phyloP scores from a whole-genome alignment of 2,329 filamentous ascomycete genomes.

The Lasiodiplodia sp. region DNA sequence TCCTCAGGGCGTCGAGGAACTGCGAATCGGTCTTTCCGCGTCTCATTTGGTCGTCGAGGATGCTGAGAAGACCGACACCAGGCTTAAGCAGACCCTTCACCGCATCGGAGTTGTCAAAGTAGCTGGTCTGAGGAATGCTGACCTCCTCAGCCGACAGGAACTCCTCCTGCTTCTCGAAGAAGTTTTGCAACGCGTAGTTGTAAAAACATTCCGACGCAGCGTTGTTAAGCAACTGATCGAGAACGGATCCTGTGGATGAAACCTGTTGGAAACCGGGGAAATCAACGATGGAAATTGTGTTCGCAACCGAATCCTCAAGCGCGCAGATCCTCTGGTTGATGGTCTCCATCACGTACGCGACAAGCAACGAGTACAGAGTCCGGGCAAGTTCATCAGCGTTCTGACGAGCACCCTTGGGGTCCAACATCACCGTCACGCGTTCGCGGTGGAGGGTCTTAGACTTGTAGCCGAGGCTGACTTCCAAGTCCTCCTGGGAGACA shows the following conservation, averaged over 20 bases:
- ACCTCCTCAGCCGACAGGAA: slow-evolving; percentile 95
- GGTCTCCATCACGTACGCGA: slow-evolving; percentile 90
- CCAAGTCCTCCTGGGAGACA: slow-evolving; percentile 79
- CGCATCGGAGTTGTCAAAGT: slow-evolving; percentile 97
- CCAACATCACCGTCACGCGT: slow-evolving; percentile 97
- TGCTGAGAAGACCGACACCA: slow-evolving; percentile 90
- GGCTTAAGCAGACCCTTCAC: slow-evolving; percentile 90
- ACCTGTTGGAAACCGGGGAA: slow-evolving; percentile 94
- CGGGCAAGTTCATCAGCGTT: slow-evolving; percentile 95
- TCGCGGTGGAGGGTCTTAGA: slow-evolving; percentile 96
- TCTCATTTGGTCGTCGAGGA: slow-evolving; percentile 93
- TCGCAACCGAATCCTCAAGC: slow-evolving; percentile 84
- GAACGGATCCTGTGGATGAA: slow-evolving; percentile 78
- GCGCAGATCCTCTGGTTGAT: slow-evolving; percentile 92
- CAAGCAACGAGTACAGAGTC: slow-evolving; percentile 90
- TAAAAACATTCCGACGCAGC: slow-evolving; percentile 91
- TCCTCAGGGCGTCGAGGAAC: slow-evolving; percentile 86
- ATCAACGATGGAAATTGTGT: slow-evolving; percentile 94
- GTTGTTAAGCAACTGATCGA: slow-evolving; percentile 95
- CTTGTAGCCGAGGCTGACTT: slow-evolving; percentile 90
- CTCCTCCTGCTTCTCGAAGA: slow-evolving; percentile 94
- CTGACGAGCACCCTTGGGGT: slow-evolving; percentile 84
- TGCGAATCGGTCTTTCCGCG: slow-evolving; percentile 89
- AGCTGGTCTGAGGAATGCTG: slow-evolving; percentile 86
- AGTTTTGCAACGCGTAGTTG: slow-evolving; percentile 91